These are phyloP conservation scores for Aspergillus alliaceus DNA, from an alignment of 2,329 filamentous ascomycete species.

Conservation along the genomic window DNA sequence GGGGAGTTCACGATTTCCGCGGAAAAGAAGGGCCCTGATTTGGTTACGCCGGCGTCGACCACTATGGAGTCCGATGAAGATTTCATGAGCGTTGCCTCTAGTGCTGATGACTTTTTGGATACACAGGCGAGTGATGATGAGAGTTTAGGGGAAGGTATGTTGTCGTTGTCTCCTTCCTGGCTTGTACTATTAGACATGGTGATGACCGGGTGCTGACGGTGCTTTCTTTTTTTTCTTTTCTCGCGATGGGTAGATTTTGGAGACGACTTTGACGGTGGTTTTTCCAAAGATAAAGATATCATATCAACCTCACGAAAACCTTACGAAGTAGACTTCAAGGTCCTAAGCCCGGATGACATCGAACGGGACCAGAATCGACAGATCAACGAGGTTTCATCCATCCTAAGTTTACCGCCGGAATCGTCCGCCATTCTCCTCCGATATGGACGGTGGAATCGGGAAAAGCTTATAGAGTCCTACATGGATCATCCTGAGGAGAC, in stretches of 20 bases:
- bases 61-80: constrained; percentile 96
- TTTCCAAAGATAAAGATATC: constrained; percentile 69
- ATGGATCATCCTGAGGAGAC: constrained; percentile 84
- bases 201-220: not conserved
- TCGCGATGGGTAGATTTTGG: constrained; percentile 53
- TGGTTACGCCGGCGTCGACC: constrained; percentile 44
- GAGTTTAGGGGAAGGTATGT: constrained; percentile 44
- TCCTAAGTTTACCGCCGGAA: constrained; percentile 85
- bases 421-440: constrained; percentile 87
- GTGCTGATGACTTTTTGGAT: constrained; percentile 68
- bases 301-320: constrained; percentile 69
- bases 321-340: constrained; percentile 82
- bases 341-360: constrained; percentile 78
- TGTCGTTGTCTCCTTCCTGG: not conserved
- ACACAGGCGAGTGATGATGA: constrained; percentile 72
- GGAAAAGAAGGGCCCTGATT: constrained; percentile 31
- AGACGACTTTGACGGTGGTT: constrained; percentile 59
- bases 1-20: constrained; percentile 12
- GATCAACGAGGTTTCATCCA: constrained; percentile 85
- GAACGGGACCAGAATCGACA: constrained; percentile 81
- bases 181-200: not conserved
- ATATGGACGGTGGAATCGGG: constrained; percentile 93
- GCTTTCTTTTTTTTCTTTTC: not conserved
- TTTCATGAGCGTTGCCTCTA: constrained; percentile 81
- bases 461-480: constrained; percentile 89